These are phyloP conservation scores for Achlya hypogyna DNA, from an alignment of 352 stramenopile genomes.

Conservation along the genomic window DNA sequence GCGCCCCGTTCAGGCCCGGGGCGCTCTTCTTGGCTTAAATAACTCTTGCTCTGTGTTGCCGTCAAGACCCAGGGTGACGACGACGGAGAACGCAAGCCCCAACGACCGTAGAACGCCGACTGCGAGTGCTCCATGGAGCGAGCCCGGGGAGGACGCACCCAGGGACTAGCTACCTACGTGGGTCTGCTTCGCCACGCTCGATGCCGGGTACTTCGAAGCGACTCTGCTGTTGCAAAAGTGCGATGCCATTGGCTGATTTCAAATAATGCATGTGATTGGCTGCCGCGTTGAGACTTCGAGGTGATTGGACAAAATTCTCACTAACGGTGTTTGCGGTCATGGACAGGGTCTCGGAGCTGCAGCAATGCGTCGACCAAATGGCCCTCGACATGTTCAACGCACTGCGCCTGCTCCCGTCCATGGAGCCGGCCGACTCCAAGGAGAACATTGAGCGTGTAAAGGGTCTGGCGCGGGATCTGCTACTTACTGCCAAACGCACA, in stretches of 20 bases:
- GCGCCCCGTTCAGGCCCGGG: too few relatives aligned
- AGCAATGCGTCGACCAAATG: constrained; percentile 82
- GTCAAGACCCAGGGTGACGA: too few relatives aligned
- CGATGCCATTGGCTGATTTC: background rate
- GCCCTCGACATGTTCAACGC: constrained; percentile 84
- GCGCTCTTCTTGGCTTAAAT: too few relatives aligned
- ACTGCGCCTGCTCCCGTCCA: constrained; percentile 56
- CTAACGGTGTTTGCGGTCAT: constrained; percentile 17
- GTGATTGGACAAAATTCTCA: background rate
- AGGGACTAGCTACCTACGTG: too few relatives aligned
- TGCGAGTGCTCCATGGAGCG: too few relatives aligned
- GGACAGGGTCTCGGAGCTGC: constrained; percentile 75
- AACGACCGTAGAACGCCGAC: too few relatives aligned
- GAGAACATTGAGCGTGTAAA: constrained; percentile 39
- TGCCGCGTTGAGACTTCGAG: background rate
- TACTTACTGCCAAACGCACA: constrained; percentile 72
- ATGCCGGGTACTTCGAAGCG: too few relatives aligned
- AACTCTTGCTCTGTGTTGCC: too few relatives aligned
- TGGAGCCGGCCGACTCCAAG: constrained; percentile 5
- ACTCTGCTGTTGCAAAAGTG: background rate
- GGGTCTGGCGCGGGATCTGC: constrained; percentile 59
- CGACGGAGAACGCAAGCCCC: too few relatives aligned
- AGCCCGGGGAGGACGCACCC: too few relatives aligned
- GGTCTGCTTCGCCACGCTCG: background rate
- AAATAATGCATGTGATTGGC: constrained; percentile 6